Evolutionary conservation across 2,329 filamentous ascomycete species (phyloP).

Genomic region (Cordyceps javanica): DNA sequence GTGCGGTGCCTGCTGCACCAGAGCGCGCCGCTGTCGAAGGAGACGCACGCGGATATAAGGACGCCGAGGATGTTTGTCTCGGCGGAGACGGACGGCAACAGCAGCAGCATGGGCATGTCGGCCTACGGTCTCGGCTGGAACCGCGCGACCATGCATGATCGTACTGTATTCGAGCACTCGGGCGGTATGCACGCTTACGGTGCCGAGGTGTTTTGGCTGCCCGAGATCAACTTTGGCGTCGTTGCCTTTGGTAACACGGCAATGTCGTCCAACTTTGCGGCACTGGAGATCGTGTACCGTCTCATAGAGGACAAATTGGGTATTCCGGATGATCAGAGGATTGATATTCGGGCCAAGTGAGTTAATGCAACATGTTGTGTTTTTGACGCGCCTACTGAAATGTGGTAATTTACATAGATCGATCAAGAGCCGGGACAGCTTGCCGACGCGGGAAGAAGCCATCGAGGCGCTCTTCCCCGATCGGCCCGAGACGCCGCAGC

Average conservation of each 20-base stretch:
- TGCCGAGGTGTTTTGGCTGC: constrained; percentile 27
- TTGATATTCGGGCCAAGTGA: constrained; percentile 18
- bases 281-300: constrained; percentile 21
- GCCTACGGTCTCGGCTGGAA: constrained; percentile 28
- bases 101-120: constrained; percentile 15
- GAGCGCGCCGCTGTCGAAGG: constrained; percentile 17
- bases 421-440: background rate
- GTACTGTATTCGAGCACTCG: constrained; percentile 24
- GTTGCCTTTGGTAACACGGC: constrained; percentile 36
- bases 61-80: constrained; percentile 25
- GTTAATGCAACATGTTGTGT: background rate
- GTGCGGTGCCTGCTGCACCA: constrained; percentile 23
- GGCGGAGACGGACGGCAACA: constrained; percentile 14
- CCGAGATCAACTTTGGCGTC: constrained; percentile 26
- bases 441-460: background rate
- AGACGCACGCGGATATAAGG: constrained; percentile 22
- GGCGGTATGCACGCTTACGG: constrained; percentile 25
- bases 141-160: constrained; percentile 20
- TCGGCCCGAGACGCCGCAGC: background rate
- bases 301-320: constrained; percentile 26
- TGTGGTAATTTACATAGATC: background rate
- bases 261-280: constrained; percentile 28
- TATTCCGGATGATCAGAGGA: constrained; percentile 18
- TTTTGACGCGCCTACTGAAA: background rate
- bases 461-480: constrained; percentile 5